These are phyloP conservation scores for Anaeramoeba flamelloides DNA, from an alignment of 78 protist species.

Conservation along the genomic window DNA sequence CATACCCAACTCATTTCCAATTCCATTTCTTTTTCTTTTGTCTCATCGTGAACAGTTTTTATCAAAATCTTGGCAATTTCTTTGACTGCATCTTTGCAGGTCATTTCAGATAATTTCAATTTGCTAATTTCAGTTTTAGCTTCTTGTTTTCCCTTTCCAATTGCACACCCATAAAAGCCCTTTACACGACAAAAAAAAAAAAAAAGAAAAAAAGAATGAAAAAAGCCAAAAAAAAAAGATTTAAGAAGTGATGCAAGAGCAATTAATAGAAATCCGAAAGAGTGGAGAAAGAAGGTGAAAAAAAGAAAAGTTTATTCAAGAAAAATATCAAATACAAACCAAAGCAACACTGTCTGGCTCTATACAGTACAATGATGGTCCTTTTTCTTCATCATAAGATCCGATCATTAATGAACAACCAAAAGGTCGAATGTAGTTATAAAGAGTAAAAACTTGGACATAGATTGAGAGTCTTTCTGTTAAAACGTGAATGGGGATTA, in stretches of 20 bases:
- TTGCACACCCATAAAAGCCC: conserved; percentile 55
- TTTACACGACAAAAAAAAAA: background rate
- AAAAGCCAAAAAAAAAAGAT: too few relatives aligned
- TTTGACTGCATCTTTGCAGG: conserved; percentile 60
- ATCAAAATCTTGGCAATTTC: conserved; percentile 58
- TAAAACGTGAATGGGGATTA: conserved; percentile 47
- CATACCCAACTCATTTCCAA: conserved; percentile 68
- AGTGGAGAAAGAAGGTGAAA: too few relatives aligned
- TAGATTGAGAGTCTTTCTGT: conserved; percentile 17
- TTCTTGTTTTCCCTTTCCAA: conserved; percentile 75
- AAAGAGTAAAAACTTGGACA: conserved; percentile 59
- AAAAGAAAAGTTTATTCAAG: background rate
- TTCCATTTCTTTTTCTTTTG: conserved; percentile 80
- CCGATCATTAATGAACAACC: conserved; percentile 72
- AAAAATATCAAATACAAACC: background rate
- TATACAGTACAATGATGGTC: conserved; percentile 65
- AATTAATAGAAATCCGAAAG: too few relatives aligned
- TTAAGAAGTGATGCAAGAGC: too few relatives aligned
- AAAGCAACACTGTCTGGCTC: conserved; percentile 81
- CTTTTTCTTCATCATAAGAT: conserved; percentile 31
- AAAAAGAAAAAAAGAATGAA: too few relatives aligned
- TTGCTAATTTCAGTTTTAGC: conserved; percentile 87
- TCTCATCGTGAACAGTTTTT: conserved; percentile 73
- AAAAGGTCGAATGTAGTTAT: conserved; percentile 79
- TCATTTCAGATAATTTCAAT: conserved; percentile 37